Percentiles rank a stretch among this genome's conserved stretches.
These are phyloP conservation scores for Gomphus bonarii DNA, from an alignment of 1,284 basidiomycete genomes.

Conservation along the genomic window DNA sequence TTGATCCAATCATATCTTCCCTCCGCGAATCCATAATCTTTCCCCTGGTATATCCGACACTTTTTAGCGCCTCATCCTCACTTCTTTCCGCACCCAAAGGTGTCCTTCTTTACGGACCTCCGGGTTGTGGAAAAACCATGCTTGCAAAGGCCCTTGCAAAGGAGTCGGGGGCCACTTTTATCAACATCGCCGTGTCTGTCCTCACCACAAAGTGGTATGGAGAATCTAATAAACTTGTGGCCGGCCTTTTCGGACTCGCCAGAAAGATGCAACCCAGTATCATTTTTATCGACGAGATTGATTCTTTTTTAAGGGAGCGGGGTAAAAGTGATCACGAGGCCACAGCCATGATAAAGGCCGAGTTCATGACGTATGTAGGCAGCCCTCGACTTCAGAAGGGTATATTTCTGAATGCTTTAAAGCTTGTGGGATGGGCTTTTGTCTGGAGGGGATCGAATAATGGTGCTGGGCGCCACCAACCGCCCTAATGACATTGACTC, in stretches of 20 bases:
- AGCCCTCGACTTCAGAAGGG: background rate
- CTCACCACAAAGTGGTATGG: slow-evolving; percentile 95
- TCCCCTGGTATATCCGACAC: slow-evolving; percentile 84
- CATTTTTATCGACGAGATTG: slow-evolving; percentile 79
- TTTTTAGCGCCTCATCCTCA: slow-evolving; percentile 71
- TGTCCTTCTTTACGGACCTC: slow-evolving; percentile 83
- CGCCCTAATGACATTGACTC: slow-evolving; percentile 92
- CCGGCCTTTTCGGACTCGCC: slow-evolving; percentile 72
- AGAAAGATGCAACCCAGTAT: slow-evolving; percentile 67
- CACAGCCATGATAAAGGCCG: slow-evolving; percentile 99
- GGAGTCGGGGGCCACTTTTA: slow-evolving; percentile 95
- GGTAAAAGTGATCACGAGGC: slow-evolving; percentile 91
- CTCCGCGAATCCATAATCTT: slow-evolving; percentile 95
- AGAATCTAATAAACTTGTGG: slow-evolving; percentile 96
- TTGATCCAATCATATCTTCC: slow-evolving; percentile 86
- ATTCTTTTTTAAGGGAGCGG: slow-evolving; percentile 86
- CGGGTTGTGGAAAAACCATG: slow-evolving; percentile 93
- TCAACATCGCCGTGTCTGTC: slow-evolving; percentile 77
- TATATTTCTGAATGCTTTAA: slow-evolving; percentile 10
- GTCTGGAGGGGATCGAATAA: slow-evolving; percentile 74
- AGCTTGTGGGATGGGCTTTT: slow-evolving; percentile 97
- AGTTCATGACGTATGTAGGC: slow-evolving; percentile 89
- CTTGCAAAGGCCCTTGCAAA: slow-evolving; percentile 92
- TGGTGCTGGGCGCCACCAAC: slow-evolving; percentile 95
- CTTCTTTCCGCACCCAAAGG: slow-evolving; percentile 69